Evolutionary conservation across 1,139 yeast species (phyloP), one percentile per base, ranked within the genome.

Genomic region (Meyerozyma sp.): DNA sequence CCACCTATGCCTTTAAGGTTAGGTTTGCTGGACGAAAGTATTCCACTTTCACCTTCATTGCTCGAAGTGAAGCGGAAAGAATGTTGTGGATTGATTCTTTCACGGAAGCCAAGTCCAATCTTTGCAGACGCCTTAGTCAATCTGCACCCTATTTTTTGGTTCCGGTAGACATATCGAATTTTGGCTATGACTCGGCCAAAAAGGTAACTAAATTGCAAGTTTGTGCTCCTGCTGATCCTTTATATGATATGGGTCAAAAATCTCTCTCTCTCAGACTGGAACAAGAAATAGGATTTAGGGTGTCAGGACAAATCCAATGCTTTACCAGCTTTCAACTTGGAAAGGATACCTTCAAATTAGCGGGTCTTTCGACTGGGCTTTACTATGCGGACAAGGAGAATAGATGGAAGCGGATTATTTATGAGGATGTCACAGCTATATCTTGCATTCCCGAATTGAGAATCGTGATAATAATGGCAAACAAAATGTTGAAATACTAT

Each of bases 321-420:
- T 18, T 9, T 34, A 21, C 37, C 25, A 34, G 26, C 21, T 34
- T 34, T 21, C 10, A 20, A 10, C n/a, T 34, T 21, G 37, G 26
- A 9, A 11, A 34, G n/a, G 10, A 11, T 11, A 54, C 45, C 30
- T 70, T 58, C 48, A 58, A 53, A 40, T 57, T 71, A 11, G 55
- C 70, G 23, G 76, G 77, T 2, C 59, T 70, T 13, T 52, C 58
- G 2, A 43, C 62, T 1, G 76, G 76, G 2, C 65, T 81, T 4
- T 71, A 73, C 35, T 73, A 81, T 48, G 68, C 80, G 13, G 77
- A 76, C 39, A 65, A 70, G 49, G 68, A 72, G 42, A 68, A 68
- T 39, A 65, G 70, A 14, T 87, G 95, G 94, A 75, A 69, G 44
- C 71, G 79, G 46, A 76, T 89, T 7, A 61, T 86, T 32, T 74